Percentiles rank a stretch among this genome's conserved stretches.
These are phyloP conservation scores for Bromus sterilis DNA, from an alignment of 176 grass and related monocot genomes.

Conservation along the genomic window DNA sequence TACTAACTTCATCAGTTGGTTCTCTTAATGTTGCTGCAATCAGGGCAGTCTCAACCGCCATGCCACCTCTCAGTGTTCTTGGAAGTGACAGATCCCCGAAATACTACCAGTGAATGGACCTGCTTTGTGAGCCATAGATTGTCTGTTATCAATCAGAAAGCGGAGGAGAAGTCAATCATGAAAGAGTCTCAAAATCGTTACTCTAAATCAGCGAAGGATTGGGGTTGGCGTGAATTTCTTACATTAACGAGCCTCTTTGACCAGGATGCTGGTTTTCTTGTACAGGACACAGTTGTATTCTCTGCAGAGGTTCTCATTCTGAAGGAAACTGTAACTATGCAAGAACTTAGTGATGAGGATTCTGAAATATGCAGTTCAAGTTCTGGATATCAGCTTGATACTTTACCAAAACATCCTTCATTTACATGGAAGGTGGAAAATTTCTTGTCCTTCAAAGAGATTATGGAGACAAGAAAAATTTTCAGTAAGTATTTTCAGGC, in stretches of 20 bases:
- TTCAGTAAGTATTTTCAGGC: slow-evolving; percentile 97
- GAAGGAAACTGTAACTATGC: slow-evolving; percentile 76
- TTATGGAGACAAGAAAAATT: slow-evolving; percentile 97
- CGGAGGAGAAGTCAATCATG: slow-evolving; percentile 72
- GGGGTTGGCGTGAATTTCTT: slow-evolving; percentile 98
- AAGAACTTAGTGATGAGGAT: slow-evolving; percentile 51
- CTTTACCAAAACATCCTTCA: slow-evolving; percentile 40
- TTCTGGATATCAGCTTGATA: slow-evolving; percentile 50
- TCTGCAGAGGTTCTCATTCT: slow-evolving; percentile 89
- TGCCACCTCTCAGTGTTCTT: slow-evolving; percentile 92
- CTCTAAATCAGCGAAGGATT: slow-evolving; percentile 94
- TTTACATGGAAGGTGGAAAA: slow-evolving; percentile 99
- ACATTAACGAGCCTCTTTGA: slow-evolving; percentile 92
- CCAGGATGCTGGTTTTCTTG: slow-evolving; percentile 88
- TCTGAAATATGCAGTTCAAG: slow-evolving; percentile 41
- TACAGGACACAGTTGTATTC: slow-evolving; percentile 81
- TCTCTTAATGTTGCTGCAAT: slow-evolving; percentile 40
- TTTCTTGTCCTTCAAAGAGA: slow-evolving; percentile 93
- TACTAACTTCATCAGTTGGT: slow-evolving; percentile 29
- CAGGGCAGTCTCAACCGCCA: slow-evolving; percentile 98
- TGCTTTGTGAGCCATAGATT: slow-evolving; percentile 96
- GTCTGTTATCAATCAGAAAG: slow-evolving; percentile 90
- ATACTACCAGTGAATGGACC: slow-evolving; percentile 73
- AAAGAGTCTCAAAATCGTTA: slow-evolving; percentile 99
- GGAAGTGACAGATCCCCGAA: slow-evolving; percentile 88